phyloP scores from a whole-genome alignment of 192 early-diverging fungal genomes.

The Powellomyces hirtus region DNA sequence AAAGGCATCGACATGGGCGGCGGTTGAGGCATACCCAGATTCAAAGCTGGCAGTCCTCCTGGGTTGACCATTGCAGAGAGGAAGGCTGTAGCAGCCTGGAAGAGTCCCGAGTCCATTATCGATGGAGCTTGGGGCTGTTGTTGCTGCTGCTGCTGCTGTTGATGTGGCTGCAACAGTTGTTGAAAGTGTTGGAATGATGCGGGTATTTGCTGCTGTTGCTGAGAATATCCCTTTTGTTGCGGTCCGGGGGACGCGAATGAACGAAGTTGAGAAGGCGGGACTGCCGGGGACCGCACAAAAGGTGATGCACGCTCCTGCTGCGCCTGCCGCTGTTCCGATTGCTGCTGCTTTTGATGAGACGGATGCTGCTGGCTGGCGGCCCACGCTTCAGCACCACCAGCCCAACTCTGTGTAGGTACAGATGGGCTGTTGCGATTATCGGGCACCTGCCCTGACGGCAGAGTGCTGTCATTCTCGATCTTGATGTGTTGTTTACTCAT shows the following conservation, averaged over 20 bases:
- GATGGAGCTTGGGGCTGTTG: neutral
- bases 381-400: neutral
- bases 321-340: neutral
- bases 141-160: neutral
- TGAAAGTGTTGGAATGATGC: too few species aligned
- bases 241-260: too few species aligned
- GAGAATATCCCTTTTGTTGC: too few species aligned
- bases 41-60: neutral
- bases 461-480: too few species aligned
- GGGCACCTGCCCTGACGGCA: too few species aligned
- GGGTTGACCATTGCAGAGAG: neutral
- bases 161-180: neutral
- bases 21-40: neutral
- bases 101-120: neutral
- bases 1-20: slow-evolving; percentile 2
- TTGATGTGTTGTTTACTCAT: too few species aligned
- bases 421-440: too few species aligned
- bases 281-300: neutral
- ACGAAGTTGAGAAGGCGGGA: neutral
- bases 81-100: slow-evolving; percentile 8
- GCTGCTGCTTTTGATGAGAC: neutral
- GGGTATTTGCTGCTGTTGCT: neutral
- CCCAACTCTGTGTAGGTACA: too few species aligned
- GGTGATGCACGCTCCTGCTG: too few species aligned
- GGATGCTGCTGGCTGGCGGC: neutral